These are phyloP conservation scores for Apiospora rasikravindrae DNA, from an alignment of 2,329 filamentous ascomycete genomes.

Conservation along the genomic window DNA sequence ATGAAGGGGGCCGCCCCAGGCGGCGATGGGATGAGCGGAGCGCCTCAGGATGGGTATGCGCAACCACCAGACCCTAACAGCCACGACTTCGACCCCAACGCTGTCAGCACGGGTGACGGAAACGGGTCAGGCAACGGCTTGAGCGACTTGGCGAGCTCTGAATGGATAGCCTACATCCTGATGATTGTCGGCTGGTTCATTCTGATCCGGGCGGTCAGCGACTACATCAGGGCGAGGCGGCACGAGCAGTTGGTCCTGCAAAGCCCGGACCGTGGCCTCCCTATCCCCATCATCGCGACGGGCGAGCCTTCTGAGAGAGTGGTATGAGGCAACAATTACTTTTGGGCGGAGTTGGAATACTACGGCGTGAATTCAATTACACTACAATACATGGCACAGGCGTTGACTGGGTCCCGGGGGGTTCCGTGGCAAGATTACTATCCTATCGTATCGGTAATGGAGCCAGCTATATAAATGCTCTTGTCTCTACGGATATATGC, in stretches of 20 bases:
- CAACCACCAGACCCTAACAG: constrained; percentile 86
- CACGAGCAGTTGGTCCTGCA: constrained; percentile 94
- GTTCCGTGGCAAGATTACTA: not conserved
- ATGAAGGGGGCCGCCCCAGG: constrained; percentile 72
- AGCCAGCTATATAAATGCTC: constrained; percentile 4
- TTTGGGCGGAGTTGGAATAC: not conserved
- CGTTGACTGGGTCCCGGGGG: constrained; percentile 8
- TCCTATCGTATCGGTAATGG: not conserved
- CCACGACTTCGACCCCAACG: constrained; percentile 82
- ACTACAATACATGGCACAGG: constrained; percentile 21
- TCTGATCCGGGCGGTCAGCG: constrained; percentile 88
- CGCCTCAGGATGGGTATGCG: constrained; percentile 62
- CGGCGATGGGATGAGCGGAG: constrained; percentile 50
- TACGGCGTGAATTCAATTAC: not conserved
- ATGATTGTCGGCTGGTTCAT: constrained; percentile 99
- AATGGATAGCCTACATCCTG: constrained; percentile 89
- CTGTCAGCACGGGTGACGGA: constrained; percentile 52
- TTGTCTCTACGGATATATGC: constrained; percentile 7
- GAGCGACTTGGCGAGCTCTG: constrained; percentile 70
- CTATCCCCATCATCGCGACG: constrained; percentile 83
- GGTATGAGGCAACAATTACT: constrained; percentile 55
- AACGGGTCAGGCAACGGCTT: constrained; percentile 48
- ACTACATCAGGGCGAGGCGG: constrained; percentile 84
- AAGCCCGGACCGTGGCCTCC: constrained; percentile 86
- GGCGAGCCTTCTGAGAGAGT: constrained; percentile 80